Evolutionary conservation across 805 yeast species (phyloP).

Genomic region (Candida stauntonica): DNA sequence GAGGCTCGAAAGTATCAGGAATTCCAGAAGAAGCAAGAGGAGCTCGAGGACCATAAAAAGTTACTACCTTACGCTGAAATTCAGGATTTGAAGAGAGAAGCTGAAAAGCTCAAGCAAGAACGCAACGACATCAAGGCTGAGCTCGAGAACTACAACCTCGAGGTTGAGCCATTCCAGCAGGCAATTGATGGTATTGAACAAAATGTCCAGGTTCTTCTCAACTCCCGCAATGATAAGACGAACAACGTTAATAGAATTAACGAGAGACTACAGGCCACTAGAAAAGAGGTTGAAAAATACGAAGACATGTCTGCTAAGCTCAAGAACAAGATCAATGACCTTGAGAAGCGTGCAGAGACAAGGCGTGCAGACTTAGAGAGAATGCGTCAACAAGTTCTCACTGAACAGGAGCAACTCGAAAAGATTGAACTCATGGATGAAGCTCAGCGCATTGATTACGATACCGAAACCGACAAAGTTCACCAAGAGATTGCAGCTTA

Average conservation of each 20-base stretch:
- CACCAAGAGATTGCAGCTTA: conserved; percentile 27
- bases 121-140: conserved; percentile 27
- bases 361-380: conserved; percentile 34
- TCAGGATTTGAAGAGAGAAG: conserved; percentile 31
- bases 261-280: conserved; percentile 29
- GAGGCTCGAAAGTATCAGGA: conserved; percentile 46
- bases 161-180: conserved; percentile 21
- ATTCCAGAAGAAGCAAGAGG: conserved; percentile 41
- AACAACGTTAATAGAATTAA: conserved; percentile 1
- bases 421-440: conserved; percentile 8
- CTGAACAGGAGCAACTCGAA: conserved; percentile 23
- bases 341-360: conserved; percentile 16
- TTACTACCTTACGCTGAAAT: conserved; percentile 46
- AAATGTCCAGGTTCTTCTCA: conserved; percentile 28
- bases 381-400: conserved; percentile 25
- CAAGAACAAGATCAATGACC: not conserved
- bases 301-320: conserved; percentile 2
- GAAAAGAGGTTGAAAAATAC: conserved; percentile 31
- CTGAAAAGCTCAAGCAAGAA: conserved; percentile 22
- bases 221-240: conserved; percentile 28
- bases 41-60: conserved; percentile 44
- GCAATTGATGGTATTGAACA: conserved; percentile 19
- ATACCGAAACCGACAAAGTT: conserved; percentile 21
- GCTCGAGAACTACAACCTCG: conserved; percentile 25
- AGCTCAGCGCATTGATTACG: conserved; percentile 2